Evolutionary conservation across 2,329 filamentous ascomycete genomes (phyloP).

Genomic region (Fusarium haematococcum): DNA sequence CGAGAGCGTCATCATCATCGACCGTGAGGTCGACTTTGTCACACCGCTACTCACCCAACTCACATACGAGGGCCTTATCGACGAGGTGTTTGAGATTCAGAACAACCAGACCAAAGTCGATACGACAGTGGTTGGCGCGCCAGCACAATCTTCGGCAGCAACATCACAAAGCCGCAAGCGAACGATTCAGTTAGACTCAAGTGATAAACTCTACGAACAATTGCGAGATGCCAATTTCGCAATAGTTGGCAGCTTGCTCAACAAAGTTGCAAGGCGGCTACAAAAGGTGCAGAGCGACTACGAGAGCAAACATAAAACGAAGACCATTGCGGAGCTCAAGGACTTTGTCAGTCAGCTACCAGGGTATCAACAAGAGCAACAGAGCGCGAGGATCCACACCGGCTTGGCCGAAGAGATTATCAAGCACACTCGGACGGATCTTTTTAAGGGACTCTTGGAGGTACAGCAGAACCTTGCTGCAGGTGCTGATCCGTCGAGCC

Average conservation of each 20-base stretch:
- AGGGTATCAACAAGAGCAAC: slow-evolving; percentile 91
- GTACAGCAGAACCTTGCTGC: slow-evolving; percentile 96
- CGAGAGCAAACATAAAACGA: slow-evolving; percentile 88
- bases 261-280: slow-evolving; percentile 88
- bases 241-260: slow-evolving; percentile 88
- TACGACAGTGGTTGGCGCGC: slow-evolving; percentile 85
- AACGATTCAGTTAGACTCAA: slow-evolving; percentile 89
- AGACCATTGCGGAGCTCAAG: slow-evolving; percentile 89
- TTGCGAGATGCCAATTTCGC: slow-evolving; percentile 95
- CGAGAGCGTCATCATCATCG: slow-evolving; percentile 93
- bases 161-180: slow-evolving; percentile 77
- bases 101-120: slow-evolving; percentile 96
- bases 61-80: slow-evolving; percentile 95
- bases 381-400: slow-evolving; percentile 92
- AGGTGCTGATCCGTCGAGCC: slow-evolving; percentile 86
- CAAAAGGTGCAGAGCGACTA: slow-evolving; percentile 87
- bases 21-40: slow-evolving; percentile 93
- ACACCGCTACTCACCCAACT: slow-evolving; percentile 93
- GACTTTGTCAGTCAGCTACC: slow-evolving; percentile 96
- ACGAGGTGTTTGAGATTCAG: slow-evolving; percentile 91
- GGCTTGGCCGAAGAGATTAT: slow-evolving; percentile 95
- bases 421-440: slow-evolving; percentile 88
- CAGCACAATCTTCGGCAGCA: slow-evolving; percentile 70
- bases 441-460: slow-evolving; percentile 89
- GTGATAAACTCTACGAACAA: slow-evolving; percentile 88